Percentiles rank a stretch among this genome's conserved stretches.
phyloP scores from a whole-genome alignment of 371 early-diverging fungal species.

The Phascolomyces articulosus region DNA sequence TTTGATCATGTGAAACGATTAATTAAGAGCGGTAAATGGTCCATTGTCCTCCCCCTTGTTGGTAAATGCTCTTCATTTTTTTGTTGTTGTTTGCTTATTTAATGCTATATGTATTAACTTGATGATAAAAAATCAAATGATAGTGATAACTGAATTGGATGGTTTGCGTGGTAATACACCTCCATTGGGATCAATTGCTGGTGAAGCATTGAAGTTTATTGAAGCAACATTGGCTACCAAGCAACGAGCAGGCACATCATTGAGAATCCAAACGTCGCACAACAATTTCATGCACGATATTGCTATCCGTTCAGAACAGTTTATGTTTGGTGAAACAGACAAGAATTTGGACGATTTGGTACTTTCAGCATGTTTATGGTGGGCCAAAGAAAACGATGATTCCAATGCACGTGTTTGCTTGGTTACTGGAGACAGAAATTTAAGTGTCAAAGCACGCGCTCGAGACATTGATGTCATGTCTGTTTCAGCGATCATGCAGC shows the following conservation, averaged over 20 bases:
- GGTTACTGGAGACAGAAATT: slow-evolving; percentile 68
- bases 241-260: slow-evolving; percentile 20
- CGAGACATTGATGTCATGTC: slow-evolving; percentile 63
- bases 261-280: slow-evolving; percentile 68
- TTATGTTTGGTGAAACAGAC: slow-evolving; percentile 64
- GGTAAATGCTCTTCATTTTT: slow-evolving; percentile 30
- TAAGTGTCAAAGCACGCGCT: slow-evolving; percentile 70
- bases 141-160: slow-evolving; percentile 69
- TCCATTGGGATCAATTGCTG: slow-evolving; percentile 57
- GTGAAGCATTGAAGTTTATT: slow-evolving; percentile 52
- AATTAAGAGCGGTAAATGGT: slow-evolving; percentile 57
- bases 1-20: slow-evolving; percentile 56
- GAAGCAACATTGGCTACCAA: slow-evolving; percentile 49
- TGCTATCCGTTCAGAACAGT: slow-evolving; percentile 66
- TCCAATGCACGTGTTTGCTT: slow-evolving; percentile 47
- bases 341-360: slow-evolving; percentile 71
- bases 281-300: slow-evolving; percentile 67
- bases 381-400: slow-evolving; percentile 19
- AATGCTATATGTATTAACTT: no score
- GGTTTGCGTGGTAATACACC: slow-evolving; percentile 61
- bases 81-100: neutral
- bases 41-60: slow-evolving; percentile 63
- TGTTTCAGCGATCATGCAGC: slow-evolving; percentile 42
- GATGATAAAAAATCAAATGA: neutral
- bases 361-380: slow-evolving; percentile 64